phyloP scores from a whole-genome alignment of 306 rosid genomes.

The Cucurbita pepo region DNA sequence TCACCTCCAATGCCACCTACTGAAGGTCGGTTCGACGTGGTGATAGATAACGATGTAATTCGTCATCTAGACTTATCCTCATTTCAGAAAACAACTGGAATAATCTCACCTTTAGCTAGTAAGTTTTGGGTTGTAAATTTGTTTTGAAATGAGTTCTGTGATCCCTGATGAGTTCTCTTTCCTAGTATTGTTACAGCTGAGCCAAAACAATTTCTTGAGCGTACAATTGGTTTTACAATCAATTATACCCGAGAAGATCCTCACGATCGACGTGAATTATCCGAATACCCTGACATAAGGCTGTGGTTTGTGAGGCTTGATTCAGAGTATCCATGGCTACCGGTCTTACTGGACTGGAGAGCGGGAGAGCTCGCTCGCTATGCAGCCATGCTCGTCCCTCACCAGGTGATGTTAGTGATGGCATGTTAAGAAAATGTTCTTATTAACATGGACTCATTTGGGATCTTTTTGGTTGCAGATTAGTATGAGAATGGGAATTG shows the following conservation, averaged over 20 bases:
- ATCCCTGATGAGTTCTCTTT: slow-evolving; percentile 6
- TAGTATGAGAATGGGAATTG: slow-evolving; percentile 81
- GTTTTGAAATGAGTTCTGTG: not conserved
- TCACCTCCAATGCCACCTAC: slow-evolving; percentile 76
- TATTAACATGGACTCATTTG: not conserved
- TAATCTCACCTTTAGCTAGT: slow-evolving; percentile 58
- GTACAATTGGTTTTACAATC: slow-evolving; percentile 69
- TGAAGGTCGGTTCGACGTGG: slow-evolving; percentile 62
- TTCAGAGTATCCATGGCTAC: slow-evolving; percentile 84
- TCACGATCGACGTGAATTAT: slow-evolving; percentile 51
- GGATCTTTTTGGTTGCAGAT: slow-evolving; percentile 29
- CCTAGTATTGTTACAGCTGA: slow-evolving; percentile 26
- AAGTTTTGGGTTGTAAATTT: not conserved
- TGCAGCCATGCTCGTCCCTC: slow-evolving; percentile 91
- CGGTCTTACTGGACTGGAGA: slow-evolving; percentile 74
- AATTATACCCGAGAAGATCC: slow-evolving; percentile 63
- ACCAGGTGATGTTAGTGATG: slow-evolving; percentile 46
- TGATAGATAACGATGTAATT: slow-evolving; percentile 41
- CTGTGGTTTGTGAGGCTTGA: slow-evolving; percentile 93
- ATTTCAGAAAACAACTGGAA: slow-evolving; percentile 67
- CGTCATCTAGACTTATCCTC: slow-evolving; percentile 50
- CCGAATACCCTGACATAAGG: slow-evolving; percentile 73
- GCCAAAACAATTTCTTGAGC: slow-evolving; percentile 64
- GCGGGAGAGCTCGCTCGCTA: slow-evolving; percentile 95
- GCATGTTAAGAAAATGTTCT: not conserved